Base-by-base conservation (phyloP, 2,329 filamentous ascomycete species). In the Cladophialophora carrionii region DNA sequence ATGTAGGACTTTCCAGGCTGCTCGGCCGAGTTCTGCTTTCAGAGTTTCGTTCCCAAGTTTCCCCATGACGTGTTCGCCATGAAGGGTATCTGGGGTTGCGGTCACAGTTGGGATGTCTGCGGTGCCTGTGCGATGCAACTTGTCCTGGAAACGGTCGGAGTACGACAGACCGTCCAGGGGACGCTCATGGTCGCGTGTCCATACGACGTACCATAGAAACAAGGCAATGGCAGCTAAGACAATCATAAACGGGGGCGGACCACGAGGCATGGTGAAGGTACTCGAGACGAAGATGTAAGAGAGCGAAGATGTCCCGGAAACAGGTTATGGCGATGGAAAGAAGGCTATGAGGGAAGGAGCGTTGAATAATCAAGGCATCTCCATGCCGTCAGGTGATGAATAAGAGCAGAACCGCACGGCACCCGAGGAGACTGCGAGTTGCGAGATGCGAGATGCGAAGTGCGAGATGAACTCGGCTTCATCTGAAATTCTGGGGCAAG, bases 1-100 rank as follows among this genome's bases (percentile, higher is more conserved):
- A 74, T 89, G 87, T 69, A 89, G 81, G 68, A 87, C 81, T 72
- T 87, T 87, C 87, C 87, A 89, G 41, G 86, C 83, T 63, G 87
- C 84, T 67, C 86, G 83, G 67, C 87, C 87, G 31, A 89, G 79
- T 75, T 89, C 87, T 66, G 84, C 86, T 76, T 82, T 83, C 14
- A 77, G 76, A 4, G 81, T 83, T 66, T 78, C 81, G 68, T 83
- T 83, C 22, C 78, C 80, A 54, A 83, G 72, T 58, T 78, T 78
- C 14, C 78, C 76, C 78, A 81, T 81, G 51, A 83, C 77, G 29
- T 78, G 76, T 29, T 73, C 75, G 26, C 81, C 81, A 63, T 79
- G 78, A 46, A 79, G 70, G 54, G 78, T 73, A 46, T 77, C 75
- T 5, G 65, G 32, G 7, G 68, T 70, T 6, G 62, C 66, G 8